Evolutionary conservation across 2,329 filamentous ascomycete species (phyloP), one percentile per base, ranked within the genome.

Genomic region (Beauveria sp.): DNA sequence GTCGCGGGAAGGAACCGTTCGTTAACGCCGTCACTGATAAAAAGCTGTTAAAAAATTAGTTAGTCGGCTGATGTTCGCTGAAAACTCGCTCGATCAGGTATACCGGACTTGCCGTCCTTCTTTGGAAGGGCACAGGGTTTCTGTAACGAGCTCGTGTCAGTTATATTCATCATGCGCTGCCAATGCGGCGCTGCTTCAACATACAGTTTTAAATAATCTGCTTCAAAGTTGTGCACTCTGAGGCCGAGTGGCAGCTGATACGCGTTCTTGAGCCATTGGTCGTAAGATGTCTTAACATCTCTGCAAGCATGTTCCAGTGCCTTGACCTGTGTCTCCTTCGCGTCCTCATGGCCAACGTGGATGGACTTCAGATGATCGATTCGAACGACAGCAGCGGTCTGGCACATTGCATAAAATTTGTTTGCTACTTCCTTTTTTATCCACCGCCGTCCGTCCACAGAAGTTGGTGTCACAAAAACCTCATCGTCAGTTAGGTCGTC

Each of bases 241-340:
- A 57, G 34, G 2, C 60, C 60, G n/a, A 62, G 45, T 1, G 52
- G 45, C 24, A 46, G 53, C n/a, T 58, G 60, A 10, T 53, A 62
- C 18, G 52, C 53, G 34, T 62, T 54, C 12, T 52, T 34, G 5
- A 62, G 53, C 60, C 60, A 62, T 26, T 31, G 26, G 53, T 62
- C 60, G 24, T 57, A 62, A 1, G 52, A 62, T 5, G 31, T n/a
- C 52, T 62, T 62, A 46, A 62, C 60, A 31, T 57, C 53, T n/a
- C 49, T 34, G 42, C 43, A 57, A 20, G 60, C 60, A 22, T 22
- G 55, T 20, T 20, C 34, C 6, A 62, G 34, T 5, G 52, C 52
- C 45, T 31, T 14, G 34, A 57, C 6, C 18, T 51, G 48, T n/a
- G 7, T n/a, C 18, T n/a, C 26, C 20, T n/a, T 3, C 8, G 48